Base-by-base conservation (phyloP, 2,329 filamentous ascomycete genomes). In the Cladosporium sp. region DNA sequence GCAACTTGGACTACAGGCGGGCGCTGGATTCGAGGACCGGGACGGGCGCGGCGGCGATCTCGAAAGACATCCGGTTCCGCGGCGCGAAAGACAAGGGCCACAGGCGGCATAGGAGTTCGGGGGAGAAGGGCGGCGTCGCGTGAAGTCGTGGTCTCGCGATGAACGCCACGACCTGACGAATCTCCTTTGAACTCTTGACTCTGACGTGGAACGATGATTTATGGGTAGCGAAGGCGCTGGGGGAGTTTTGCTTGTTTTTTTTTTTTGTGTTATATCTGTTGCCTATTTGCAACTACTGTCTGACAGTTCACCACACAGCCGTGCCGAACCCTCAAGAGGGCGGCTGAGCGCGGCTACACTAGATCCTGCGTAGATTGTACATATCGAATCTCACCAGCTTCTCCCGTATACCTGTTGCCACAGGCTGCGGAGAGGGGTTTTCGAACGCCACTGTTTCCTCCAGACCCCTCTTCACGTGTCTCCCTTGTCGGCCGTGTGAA, bases 91-190 rank as follows among this genome's bases (percentile, higher is more conserved):
- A 49, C 22, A 42, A 19, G 28, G 22, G 14, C 2, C 46, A 49
- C 46, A 49, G 46, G 46, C 32, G 46, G 46, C 48, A 50, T 4
- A 43, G 33, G 32, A 50, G 48, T 14, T 43, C 48, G 11, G 48
- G 40, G 11, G 40, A 50, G 9, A 50, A 43, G 48, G 37, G 14
- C 7, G 9, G 16, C 14, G 48, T 49, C 16, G 46, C n/a, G 8
- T 49, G 5, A 18, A n/a, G 19, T 37, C 35, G 13, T 4, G 34
- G 34, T 35, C 9, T n/a, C 34, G 34, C 10, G 34, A 35, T 35
- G 34, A n/a, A 35, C 34, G 34, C 34, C 4, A 9, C 34, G 34
- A 35, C 10, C 10, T n/a, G 34, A 35, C n/a, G 10, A 35, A 35
- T n/a, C 34, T 35, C n/a, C 4, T 35, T 35, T 35, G 7, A 46